These are phyloP conservation scores for Penicillium sp. DNA, from an alignment of 2,329 filamentous ascomycete species.

Conservation along the genomic window DNA sequence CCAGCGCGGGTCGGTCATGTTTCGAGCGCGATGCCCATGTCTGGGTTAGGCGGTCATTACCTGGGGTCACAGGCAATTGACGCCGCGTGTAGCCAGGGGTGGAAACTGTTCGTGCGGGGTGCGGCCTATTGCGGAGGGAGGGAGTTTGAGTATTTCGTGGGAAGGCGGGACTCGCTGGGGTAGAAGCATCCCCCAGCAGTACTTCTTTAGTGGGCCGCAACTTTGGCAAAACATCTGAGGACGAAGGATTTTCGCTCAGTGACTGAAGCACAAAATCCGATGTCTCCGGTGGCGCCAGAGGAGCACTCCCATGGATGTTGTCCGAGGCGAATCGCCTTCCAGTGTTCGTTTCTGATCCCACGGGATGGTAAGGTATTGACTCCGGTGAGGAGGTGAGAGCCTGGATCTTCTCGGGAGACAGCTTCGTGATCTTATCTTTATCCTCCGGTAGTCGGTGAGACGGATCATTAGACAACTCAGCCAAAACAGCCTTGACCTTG, in stretches of 20 bases:
- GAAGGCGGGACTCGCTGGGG: slow-evolving; percentile 22
- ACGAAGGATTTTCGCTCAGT: slow-evolving; percentile 31
- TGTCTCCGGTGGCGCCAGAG: slow-evolving; percentile 11
- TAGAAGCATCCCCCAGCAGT: slow-evolving; percentile 26
- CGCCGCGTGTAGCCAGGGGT: slow-evolving; percentile 37
- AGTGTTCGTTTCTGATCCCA: slow-evolving; percentile 25
- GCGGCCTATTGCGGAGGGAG: slow-evolving; percentile 31
- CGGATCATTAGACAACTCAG: slow-evolving; percentile 25
- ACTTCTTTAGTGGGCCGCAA: slow-evolving; percentile 29
- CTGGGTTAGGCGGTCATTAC: slow-evolving; percentile 34
- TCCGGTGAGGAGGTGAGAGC: slow-evolving; percentile 56
- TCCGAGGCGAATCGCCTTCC: slow-evolving; percentile 27
- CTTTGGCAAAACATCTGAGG: slow-evolving; percentile 21
- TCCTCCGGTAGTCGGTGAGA: slow-evolving; percentile 27
- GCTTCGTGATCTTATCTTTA: slow-evolving; percentile 49
- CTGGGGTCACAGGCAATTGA: slow-evolving; percentile 31
- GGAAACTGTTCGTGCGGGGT: slow-evolving; percentile 38
- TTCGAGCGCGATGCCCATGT: slow-evolving; percentile 37
- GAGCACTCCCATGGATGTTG: slow-evolving; percentile 10
- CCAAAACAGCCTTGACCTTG: slow-evolving; percentile 25
- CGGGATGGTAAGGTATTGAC: slow-evolving; percentile 53
- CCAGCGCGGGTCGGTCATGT: slow-evolving; percentile 32
- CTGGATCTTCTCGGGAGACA: slow-evolving; percentile 56
- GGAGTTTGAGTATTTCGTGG: slow-evolving; percentile 20
- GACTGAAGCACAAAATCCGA: slow-evolving; percentile 18